Base-by-base conservation (phyloP, 495 filamentous ascomycete genomes). In the Aspergillus ellipticus region DNA sequence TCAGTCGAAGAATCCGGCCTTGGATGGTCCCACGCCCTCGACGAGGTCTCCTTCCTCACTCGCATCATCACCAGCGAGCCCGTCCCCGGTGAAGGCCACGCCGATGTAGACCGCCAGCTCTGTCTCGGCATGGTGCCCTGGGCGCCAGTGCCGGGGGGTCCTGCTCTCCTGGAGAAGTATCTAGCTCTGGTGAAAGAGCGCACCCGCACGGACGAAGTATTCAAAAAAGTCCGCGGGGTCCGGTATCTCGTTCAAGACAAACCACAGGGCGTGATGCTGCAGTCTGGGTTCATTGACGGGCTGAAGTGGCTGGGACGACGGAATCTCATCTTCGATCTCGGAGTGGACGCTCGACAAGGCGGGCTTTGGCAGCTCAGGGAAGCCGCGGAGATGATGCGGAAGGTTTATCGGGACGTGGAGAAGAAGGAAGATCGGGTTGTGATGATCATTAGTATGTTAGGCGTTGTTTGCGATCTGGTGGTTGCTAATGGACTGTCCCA, bases 211-310 rank as follows among this genome's bases (percentile, higher is more conserved):
- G 64, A 66, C 4, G 64, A 57, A 56, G 79, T 74, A 49, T 78
- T 64, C 75, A 67, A 61, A 71, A 84, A 56, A 76, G 75, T 88
- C 0, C 83, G 81, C 47, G 91, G 91, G 0, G 89, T 92, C 58
- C 75, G 92, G 35, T 96, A 90, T 68, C 65, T 96, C 60, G 70
- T 96, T 33, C 91, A 96, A 68, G 88, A 87, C 67, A 88, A 91
- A 62, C 79, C 79, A 10, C 67, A 70, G 1, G 84, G 87, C 11
- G 78, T 79, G 0, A 89, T 87, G 73, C 55, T 87, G 22, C 67
- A 71, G 37, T 69, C 77, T 3, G 69, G 65, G 0, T 92, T 93
- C 62, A 74, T 90, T 53, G 82, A 83, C 11, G 82, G 85, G n/a
- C 52, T 96, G 66, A 82, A 81, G 66, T 78, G 85, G 70, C 67